Evolutionary conservation across 2,329 filamentous ascomycete genomes (phyloP).

Genomic region (Calonectria pteridis): DNA sequence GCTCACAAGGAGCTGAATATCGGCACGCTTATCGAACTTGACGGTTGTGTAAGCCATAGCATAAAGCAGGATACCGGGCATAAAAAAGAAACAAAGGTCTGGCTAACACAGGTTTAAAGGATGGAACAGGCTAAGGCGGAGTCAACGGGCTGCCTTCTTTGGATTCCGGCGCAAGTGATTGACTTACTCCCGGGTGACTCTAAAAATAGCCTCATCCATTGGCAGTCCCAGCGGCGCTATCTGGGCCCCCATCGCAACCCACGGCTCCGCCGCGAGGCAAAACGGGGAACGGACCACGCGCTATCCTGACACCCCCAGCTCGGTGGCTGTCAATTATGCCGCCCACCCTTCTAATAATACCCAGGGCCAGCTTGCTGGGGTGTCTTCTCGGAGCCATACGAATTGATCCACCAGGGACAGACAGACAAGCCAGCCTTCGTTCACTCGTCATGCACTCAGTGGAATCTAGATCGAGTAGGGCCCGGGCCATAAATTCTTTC

Average conservation of each 20-base stretch:
- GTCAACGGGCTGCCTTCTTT: background rate
- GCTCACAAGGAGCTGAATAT: conserved; percentile 10
- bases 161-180: background rate
- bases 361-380: background rate
- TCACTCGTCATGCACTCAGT: background rate
- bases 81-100: background rate
- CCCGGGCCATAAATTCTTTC: background rate
- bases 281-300: background rate
- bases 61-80: background rate
- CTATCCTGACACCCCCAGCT: conserved; percentile 3
- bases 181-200: background rate
- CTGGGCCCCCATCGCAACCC: background rate
- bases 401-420: background rate
- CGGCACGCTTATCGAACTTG: conserved; percentile 9
- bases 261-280: conserved; percentile 6
- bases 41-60: conserved; percentile 13
- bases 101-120: conserved; percentile 1
- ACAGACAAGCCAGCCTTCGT: background rate
- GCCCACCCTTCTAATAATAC: conserved; percentile 9
- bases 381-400: background rate
- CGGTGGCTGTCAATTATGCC: background rate
- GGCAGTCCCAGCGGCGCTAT: background rate
- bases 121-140: background rate
- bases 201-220: conserved; percentile 2
- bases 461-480: conserved; percentile 4